Evolutionary conservation across 441 rosid species (phyloP), one percentile per base, ranked within the genome.

Genomic region (Theobroma grandiflorum): DNA sequence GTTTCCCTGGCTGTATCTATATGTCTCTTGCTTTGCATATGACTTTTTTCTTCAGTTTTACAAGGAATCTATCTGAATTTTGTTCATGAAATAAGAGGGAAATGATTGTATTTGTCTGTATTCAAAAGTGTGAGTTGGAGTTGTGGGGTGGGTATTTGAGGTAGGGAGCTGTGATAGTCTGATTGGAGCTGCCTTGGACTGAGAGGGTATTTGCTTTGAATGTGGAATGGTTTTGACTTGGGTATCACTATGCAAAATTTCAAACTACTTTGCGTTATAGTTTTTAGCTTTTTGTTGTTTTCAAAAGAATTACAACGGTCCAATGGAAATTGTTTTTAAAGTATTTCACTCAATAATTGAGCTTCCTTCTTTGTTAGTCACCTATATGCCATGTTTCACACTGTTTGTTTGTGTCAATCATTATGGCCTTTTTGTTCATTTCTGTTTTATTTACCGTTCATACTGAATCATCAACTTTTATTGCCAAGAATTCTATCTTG

Each of bases 1-100:
- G 14, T 40, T 53, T 63, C 50, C 20, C 78, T 7, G 65, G 53
- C 59, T 1, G n/a, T 62, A 53, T 77, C 76, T 65, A 52, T 38
- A 11, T 20, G 26, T 72, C 11, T 72, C 76, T 31, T 35, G 31
- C 40, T 57, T 43, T 40, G 9, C 72, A 63, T 67, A 62, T 38
- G 3, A 8, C 65, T 37, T 14, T 72, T 72, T 53, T 38, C 64
- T 53, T 52, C 62, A 4, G 10, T 35, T 71, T 52, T 31, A 35
- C 18, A 72, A 20, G 37, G 20, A 58, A 14, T 62, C 37, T 15
- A 58, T 74, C 47, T 26, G 20, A 74, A 57, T 40, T 35, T 74
- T 40, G 57, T 12, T 58, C 37, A 40, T 53, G 50, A 38, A n/a
- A 38, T 37, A 38, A 40, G 52, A 20, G 42, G 63, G 10, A 55